phyloP scores from a whole-genome alignment of 768 basidiomycete genomes.

The Calocera cornea region DNA sequence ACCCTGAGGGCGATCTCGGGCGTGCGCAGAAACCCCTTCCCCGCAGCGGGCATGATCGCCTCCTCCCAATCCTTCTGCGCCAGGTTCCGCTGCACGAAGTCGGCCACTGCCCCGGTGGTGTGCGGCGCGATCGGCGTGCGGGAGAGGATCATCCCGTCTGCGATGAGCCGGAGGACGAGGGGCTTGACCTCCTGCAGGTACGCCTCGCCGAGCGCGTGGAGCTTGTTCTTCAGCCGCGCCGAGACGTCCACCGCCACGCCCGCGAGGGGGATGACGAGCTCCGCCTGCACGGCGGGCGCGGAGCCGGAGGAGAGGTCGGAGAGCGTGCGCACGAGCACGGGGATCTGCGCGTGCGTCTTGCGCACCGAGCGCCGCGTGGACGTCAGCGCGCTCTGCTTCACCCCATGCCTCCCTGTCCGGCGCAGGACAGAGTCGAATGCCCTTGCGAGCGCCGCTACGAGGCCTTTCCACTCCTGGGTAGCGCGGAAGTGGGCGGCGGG shows the following conservation, averaged over 20 bases:
- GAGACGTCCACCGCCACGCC: slow-evolving; percentile 59
- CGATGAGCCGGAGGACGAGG: not conserved
- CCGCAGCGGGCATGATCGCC: slow-evolving; percentile 53
- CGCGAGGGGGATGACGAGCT: slow-evolving; percentile 37
- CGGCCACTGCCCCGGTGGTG: slow-evolving; percentile 27
- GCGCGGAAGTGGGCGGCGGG: slow-evolving; percentile 33
- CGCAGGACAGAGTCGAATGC: slow-evolving; percentile 48
- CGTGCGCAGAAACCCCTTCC: slow-evolving; percentile 67
- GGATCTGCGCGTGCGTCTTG: slow-evolving; percentile 16
- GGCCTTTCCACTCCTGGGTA: slow-evolving; percentile 37
- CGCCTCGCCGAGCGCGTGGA: not conserved
- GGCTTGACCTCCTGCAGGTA: not conserved
- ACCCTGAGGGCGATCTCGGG: slow-evolving; percentile 65
- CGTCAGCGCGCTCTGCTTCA: slow-evolving; percentile 49
- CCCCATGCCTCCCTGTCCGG: slow-evolving; percentile 40
- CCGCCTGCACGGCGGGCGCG: slow-evolving; percentile 22
- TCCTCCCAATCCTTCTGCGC: slow-evolving; percentile 37
- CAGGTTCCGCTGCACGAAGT: slow-evolving; percentile 46
- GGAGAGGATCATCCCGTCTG: slow-evolving; percentile 8
- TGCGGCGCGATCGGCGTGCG: not conserved
- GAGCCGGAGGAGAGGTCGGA: slow-evolving; percentile 35
- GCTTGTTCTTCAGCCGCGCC: slow-evolving; percentile 39
- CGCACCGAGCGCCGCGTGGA: slow-evolving; percentile 54
- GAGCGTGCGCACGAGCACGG: slow-evolving; percentile 38
- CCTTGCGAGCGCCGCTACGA: slow-evolving; percentile 44